These are phyloP conservation scores for Cryptosporidium sp. DNA, from an alignment of 169 alveolate species.

Conservation along the genomic window DNA sequence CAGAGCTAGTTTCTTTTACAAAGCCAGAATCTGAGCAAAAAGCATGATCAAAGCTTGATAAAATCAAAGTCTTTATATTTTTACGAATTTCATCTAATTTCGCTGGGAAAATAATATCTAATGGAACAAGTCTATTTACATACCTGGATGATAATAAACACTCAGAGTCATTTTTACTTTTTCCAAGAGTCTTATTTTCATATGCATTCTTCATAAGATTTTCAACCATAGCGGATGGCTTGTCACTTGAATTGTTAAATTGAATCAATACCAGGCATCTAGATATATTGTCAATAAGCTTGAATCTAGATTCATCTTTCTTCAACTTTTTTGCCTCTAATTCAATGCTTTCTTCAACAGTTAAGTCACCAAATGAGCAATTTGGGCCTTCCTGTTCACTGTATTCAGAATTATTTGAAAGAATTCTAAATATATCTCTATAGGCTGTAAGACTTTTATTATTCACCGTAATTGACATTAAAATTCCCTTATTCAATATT, in stretches of 20 bases:
- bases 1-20: not conserved
- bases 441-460: slow-evolving; percentile 25
- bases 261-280: slow-evolving; percentile 46
- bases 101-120: slow-evolving; percentile 35
- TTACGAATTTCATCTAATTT: slow-evolving; percentile 28
- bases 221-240: slow-evolving; percentile 45
- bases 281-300: slow-evolving; percentile 31
- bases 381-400: not conserved
- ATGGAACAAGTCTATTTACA: slow-evolving; percentile 38
- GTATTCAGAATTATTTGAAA: not conserved
- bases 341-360: slow-evolving; percentile 30
- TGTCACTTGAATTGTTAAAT: slow-evolving; percentile 13
- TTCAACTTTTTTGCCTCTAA: not conserved
- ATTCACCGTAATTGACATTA: slow-evolving; percentile 65
- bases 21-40: not conserved
- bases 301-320: slow-evolving; percentile 2
- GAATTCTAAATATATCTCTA: slow-evolving; percentile 28
- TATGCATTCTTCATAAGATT: slow-evolving; percentile 26
- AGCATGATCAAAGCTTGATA: not conserved
- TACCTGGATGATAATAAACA: slow-evolving; percentile 41
- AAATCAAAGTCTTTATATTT: not conserved
- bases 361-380: not conserved
- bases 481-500: slow-evolving; percentile 24
- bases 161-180: not conserved
- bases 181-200: not conserved